Conservation (phyloP, 495 filamentous ascomycete genomes). For the Aspergillus nanangensis region DNA sequence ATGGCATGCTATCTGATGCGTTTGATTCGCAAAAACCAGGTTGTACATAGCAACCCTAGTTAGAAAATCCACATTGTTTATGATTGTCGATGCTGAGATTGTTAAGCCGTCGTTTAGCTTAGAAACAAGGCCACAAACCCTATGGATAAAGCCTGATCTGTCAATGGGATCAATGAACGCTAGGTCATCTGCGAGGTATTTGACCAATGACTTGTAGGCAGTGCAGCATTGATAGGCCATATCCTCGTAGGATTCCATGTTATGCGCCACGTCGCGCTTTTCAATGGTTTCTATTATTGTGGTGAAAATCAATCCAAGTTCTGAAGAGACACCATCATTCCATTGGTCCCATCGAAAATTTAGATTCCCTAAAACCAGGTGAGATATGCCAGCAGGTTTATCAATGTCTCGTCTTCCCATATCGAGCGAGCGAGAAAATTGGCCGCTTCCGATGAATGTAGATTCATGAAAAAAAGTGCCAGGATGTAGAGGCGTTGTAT, state of each 20-base stretch:
- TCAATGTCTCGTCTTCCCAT: slow-evolving; percentile 27
- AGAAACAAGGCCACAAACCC: slow-evolving; percentile 23
- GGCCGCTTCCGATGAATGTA: slow-evolving; percentile 73
- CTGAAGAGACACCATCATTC: slow-evolving; percentile 64
- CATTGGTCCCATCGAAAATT: slow-evolving; percentile 61
- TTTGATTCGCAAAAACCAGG: slow-evolving; percentile 36
- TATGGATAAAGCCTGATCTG: slow-evolving; percentile 33
- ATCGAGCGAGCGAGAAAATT: slow-evolving; percentile 50
- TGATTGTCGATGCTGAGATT: slow-evolving; percentile 14
- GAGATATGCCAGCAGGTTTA: slow-evolving; percentile 20
- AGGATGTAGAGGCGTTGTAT: slow-evolving; percentile 57
- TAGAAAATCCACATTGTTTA: slow-evolving; percentile 12
- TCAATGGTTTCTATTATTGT: slow-evolving; percentile 37
- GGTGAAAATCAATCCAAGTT: slow-evolving; percentile 57
- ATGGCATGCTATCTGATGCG: slow-evolving; percentile 38
- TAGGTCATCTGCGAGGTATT: slow-evolving; percentile 45
- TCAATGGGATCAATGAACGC: slow-evolving; percentile 51
- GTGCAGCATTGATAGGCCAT: background rate
- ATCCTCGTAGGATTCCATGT: background rate
- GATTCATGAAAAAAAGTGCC: slow-evolving; percentile 73
- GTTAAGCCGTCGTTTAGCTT: slow-evolving; percentile 24
- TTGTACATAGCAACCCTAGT: slow-evolving; percentile 29
- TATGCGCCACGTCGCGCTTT: slow-evolving; percentile 3
- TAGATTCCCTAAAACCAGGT: slow-evolving; percentile 45
- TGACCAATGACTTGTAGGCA: slow-evolving; percentile 33